phyloP scores from a whole-genome alignment of 768 basidiomycete genomes.

The Mycena polygramma region DNA sequence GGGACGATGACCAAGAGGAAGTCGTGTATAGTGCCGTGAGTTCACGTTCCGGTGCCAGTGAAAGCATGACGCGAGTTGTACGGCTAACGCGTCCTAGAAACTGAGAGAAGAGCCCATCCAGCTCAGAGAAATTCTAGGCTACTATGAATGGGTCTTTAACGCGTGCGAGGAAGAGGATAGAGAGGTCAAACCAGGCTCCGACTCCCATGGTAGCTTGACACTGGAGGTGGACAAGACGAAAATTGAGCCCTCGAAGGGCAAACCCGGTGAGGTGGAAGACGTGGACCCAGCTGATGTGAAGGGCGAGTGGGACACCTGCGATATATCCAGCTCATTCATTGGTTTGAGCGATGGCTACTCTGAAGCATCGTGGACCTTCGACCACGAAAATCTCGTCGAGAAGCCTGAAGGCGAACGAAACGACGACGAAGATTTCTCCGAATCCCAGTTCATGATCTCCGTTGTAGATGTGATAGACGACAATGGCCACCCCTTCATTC shows the following conservation, averaged over 20 bases:
- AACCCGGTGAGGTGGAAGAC: not conserved
- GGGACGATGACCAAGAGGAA: conserved; percentile 14
- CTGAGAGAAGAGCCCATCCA: conserved; percentile 6
- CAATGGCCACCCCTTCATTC: conserved; percentile 22
- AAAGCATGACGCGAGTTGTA: not conserved
- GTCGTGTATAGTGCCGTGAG: conserved; percentile 15
- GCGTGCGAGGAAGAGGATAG: conserved; percentile 17
- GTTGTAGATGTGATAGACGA: conserved; percentile 23
- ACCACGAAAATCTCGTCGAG: not conserved
- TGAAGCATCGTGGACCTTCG: conserved; percentile 8
- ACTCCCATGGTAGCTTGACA: not conserved
- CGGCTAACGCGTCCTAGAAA: conserved; percentile 6
- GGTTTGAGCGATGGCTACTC: not conserved
- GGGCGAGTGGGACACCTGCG: conserved; percentile 21
- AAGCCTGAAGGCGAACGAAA: conserved; percentile 4
- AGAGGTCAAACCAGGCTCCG: conserved; percentile 17
- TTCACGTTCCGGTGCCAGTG: no score
- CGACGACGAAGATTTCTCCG: not conserved
- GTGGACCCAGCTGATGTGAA: conserved; percentile 6
- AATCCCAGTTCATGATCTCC: conserved; percentile 6
- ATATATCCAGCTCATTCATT: conserved; percentile 7
- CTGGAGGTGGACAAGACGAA: conserved; percentile 15
- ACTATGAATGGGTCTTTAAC: conserved; percentile 22
- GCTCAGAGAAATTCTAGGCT: conserved; percentile 20
- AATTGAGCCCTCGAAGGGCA: not conserved